Evolutionary conservation across 2,329 filamentous ascomycete genomes (phyloP).

Genomic region (Calonectria pauciramosa): DNA sequence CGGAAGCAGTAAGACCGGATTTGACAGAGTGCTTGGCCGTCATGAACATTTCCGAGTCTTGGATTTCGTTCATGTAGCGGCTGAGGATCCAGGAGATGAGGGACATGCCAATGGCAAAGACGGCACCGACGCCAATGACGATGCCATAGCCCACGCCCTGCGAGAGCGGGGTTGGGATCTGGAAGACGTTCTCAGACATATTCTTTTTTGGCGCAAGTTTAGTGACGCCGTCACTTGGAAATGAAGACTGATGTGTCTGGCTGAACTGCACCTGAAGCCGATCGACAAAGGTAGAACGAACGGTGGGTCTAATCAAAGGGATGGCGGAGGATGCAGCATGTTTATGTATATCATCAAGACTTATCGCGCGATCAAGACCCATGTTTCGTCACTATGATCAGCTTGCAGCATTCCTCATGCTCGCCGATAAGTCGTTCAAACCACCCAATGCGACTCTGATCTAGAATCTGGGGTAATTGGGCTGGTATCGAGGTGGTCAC

Average conservation of each 20-base stretch:
- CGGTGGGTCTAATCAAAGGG: not conserved
- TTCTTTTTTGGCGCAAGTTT: not conserved
- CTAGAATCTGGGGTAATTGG: conserved; percentile 3
- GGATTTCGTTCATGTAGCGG: conserved; percentile 24
- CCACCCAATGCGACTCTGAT: not conserved
- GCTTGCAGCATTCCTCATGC: not conserved
- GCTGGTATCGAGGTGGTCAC: not conserved
- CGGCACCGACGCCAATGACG: conserved; percentile 21
- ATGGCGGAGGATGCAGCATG: not conserved
- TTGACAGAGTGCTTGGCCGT: conserved; percentile 25
- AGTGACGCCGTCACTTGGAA: not conserved
- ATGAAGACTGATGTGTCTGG: not conserved
- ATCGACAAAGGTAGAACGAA: not conserved
- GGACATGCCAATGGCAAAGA: conserved; percentile 28
- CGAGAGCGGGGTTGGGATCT: conserved; percentile 22
- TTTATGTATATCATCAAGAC: conserved; percentile 18
- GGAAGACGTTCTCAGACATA: conserved; percentile 22
- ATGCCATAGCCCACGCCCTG: conserved; percentile 25
- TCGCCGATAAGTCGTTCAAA: conserved; percentile 1
- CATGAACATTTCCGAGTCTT: conserved; percentile 30
- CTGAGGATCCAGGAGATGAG: conserved; percentile 24
- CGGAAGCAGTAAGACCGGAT: conserved; percentile 21
- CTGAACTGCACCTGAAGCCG: not conserved
- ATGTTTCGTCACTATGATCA: conserved; percentile 1
- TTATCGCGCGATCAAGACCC: conserved; percentile 1